These are phyloP conservation scores for Ganoderma resinaceum DNA, from an alignment of 1,284 basidiomycete genomes.

Conservation along the genomic window DNA sequence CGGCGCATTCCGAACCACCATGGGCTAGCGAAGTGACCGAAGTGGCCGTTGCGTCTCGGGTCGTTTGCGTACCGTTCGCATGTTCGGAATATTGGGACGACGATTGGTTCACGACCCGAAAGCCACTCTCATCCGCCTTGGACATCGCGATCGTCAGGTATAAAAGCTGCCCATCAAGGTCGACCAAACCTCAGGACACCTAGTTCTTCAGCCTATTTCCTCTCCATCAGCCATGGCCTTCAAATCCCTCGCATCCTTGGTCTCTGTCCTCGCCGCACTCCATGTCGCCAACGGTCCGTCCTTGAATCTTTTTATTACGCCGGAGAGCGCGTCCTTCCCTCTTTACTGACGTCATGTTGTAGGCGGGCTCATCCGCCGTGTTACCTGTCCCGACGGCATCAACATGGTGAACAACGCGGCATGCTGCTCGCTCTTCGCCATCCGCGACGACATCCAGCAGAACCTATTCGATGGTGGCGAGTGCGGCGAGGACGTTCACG, in stretches of 20 bases:
- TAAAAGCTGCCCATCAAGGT: not conserved
- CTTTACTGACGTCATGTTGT: not conserved
- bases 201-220: not conserved
- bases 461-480: slow-evolving; percentile 34
- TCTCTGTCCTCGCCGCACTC: slow-evolving; percentile 26
- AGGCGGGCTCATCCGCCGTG: slow-evolving; percentile 34
- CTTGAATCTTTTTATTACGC: not conserved
- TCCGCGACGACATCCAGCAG: slow-evolving; percentile 45
- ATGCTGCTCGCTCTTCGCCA: slow-evolving; percentile 47
- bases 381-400: slow-evolving; percentile 34
- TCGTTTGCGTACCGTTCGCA: not conserved
- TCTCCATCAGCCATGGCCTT: slow-evolving; percentile 23
- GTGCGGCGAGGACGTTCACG: slow-evolving; percentile 10
- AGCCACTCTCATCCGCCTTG: not conserved
- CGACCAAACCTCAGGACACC: not conserved
- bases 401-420: slow-evolving; percentile 46
- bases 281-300: slow-evolving; percentile 27
- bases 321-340: not conserved
- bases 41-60: not conserved
- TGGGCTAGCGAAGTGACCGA: not conserved
- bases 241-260: slow-evolving; percentile 24
- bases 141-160: not conserved
- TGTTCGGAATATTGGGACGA: not conserved
- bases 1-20: not conserved
- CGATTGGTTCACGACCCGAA: not conserved